Conservation (phyloP, 2,329 filamentous ascomycete genomes). For the Fusarium sp. region DNA sequence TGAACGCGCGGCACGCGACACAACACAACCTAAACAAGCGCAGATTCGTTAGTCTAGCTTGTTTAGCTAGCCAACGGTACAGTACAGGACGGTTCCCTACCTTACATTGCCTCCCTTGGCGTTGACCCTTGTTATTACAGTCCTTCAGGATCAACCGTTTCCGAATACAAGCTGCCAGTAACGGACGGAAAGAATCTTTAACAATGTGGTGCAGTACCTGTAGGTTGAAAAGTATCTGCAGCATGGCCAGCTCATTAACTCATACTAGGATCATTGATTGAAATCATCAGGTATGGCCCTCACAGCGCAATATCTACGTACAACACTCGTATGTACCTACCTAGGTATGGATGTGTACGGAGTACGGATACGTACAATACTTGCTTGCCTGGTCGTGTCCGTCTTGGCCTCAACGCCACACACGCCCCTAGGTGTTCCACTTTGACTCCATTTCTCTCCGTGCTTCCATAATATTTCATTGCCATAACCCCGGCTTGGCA, state of each 20-base stretch:
- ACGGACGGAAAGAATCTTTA: neutral
- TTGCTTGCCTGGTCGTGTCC: conserved; percentile 12
- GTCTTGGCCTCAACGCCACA: conserved; percentile 26
- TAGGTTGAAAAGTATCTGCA: neutral
- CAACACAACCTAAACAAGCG: conserved; percentile 6
- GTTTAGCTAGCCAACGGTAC: neutral
- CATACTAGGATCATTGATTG: neutral
- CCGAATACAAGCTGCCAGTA: neutral
- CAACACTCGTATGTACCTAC: neutral
- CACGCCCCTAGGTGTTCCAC: conserved; percentile 22
- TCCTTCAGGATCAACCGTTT: neutral
- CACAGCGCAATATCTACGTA: neutral
- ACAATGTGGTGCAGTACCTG: neutral
- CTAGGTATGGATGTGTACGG: neutral
- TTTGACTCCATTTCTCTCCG: conserved; percentile 14
- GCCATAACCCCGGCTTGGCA: conserved; percentile 42
- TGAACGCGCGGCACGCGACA: conserved; percentile 41
- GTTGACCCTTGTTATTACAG: neutral
- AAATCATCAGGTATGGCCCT: neutral
- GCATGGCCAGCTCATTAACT: neutral
- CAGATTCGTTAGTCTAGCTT: neutral
- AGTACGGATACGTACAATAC: neutral
- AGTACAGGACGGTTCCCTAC: neutral
- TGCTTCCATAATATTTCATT: conserved; percentile 26
- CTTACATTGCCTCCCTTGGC: conserved; percentile 7